A percentile compares a stretch with the other conserved stretches of the same genome.
Evolutionary conservation across 768 basidiomycete genomes (phyloP).

Genomic region (Gymnopilus junonius): DNA sequence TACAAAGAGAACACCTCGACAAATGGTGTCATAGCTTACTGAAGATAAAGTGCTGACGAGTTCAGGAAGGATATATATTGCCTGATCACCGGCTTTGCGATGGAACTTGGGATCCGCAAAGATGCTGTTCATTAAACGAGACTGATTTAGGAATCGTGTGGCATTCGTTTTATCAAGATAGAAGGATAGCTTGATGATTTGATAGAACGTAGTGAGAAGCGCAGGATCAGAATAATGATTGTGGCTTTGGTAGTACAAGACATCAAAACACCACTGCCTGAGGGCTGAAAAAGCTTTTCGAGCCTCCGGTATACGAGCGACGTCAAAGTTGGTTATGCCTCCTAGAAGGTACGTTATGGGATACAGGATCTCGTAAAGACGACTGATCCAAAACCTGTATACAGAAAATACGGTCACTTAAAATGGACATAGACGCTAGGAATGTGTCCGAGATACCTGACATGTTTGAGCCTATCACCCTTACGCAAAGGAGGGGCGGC

Average conservation of each 20-base stretch:
- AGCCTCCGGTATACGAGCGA: conserved; percentile 44
- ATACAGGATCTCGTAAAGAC: conserved; percentile 52
- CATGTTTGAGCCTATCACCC: conserved; percentile 11
- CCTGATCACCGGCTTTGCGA: conserved; percentile 1
- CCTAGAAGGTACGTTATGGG: conserved; percentile 53
- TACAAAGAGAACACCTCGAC: conserved; percentile 41
- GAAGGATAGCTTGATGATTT: conserved; percentile 40
- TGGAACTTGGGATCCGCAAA: conserved; percentile 1
- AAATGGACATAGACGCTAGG: neutral
- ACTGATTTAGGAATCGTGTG: conserved; percentile 11
- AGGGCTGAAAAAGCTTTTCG: conserved; percentile 39
- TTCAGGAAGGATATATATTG: conserved; percentile 21
- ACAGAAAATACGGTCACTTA: neutral
- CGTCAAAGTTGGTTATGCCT: conserved; percentile 39
- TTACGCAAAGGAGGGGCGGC: neutral
- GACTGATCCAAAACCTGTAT: conserved; percentile 46
- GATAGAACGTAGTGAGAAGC: conserved; percentile 43
- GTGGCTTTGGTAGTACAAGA: conserved; percentile 38
- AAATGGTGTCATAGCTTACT: conserved; percentile 26
- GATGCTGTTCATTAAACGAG: neutral
- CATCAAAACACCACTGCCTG: conserved; percentile 47
- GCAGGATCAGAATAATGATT: neutral
- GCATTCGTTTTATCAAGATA: conserved; percentile 38
- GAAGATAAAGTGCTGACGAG: conserved; percentile 17
- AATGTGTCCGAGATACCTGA: conserved; percentile 25